Evolutionary conservation across 1,284 basidiomycete genomes (phyloP).

Genomic region (Austroboletus rostrupii): DNA sequence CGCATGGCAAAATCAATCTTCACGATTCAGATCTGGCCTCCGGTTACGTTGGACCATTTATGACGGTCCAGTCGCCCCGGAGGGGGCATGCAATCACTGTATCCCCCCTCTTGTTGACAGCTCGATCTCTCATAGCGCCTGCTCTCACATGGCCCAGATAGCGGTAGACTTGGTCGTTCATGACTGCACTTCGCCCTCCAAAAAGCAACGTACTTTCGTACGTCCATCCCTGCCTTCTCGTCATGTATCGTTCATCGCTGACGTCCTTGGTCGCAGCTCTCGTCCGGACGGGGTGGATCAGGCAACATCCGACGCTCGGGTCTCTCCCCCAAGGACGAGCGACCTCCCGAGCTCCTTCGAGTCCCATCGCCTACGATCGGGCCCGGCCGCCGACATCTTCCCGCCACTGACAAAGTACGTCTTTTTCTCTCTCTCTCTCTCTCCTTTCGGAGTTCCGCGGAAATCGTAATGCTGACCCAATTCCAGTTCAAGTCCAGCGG

Average conservation of each 20-base stretch:
- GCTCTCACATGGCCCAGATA: slow-evolving; percentile 12
- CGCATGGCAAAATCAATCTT: background rate
- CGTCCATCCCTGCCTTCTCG: slow-evolving; percentile 10
- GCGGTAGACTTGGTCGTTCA: background rate
- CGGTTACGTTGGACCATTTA: slow-evolving; percentile 15
- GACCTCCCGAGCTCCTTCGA: slow-evolving; percentile 33
- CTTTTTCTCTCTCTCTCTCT: background rate
- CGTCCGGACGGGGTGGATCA: slow-evolving; percentile 62
- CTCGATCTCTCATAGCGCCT: background rate
- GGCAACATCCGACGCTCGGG: slow-evolving; percentile 58
- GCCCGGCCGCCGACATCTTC: slow-evolving; percentile 37
- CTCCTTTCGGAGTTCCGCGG: background rate
- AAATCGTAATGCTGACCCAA: background rate
- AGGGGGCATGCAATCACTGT: background rate
- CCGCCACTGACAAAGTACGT: slow-evolving; percentile 30
- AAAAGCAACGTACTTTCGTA: slow-evolving; percentile 36
- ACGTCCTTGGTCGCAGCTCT: slow-evolving; percentile 34
- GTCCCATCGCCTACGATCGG: slow-evolving; percentile 42
- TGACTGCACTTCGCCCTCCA: slow-evolving; percentile 21
- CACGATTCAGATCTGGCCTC: slow-evolving; percentile 7
- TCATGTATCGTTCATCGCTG: background rate
- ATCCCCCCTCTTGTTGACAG: background rate
- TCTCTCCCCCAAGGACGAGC: slow-evolving; percentile 31
- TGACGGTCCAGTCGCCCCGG: slow-evolving; percentile 2
- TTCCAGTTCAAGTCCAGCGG: slow-evolving; percentile 57